Evolutionary conservation across 441 rosid genomes (phyloP).

Genomic region (Eruca vesicaria): DNA sequence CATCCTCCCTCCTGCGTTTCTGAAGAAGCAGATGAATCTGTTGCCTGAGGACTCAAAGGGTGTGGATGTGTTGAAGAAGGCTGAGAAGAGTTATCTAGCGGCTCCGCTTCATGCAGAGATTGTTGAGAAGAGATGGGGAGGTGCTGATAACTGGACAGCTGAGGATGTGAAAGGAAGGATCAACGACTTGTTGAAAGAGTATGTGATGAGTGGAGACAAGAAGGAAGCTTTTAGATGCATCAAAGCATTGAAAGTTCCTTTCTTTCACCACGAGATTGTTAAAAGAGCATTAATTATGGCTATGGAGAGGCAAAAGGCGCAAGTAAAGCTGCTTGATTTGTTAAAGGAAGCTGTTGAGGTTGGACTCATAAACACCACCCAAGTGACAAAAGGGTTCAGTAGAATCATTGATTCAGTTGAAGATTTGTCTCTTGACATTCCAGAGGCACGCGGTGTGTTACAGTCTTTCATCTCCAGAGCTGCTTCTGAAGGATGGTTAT

Average conservation of each 20-base stretch:
- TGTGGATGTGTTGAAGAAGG: slow-evolving; percentile 55
- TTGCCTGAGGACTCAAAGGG: slow-evolving; percentile 58
- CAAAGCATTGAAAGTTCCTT: slow-evolving; percentile 76
- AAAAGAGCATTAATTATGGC: slow-evolving; percentile 71
- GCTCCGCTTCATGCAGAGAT: slow-evolving; percentile 83
- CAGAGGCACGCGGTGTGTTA: slow-evolving; percentile 52
- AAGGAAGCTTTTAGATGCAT: slow-evolving; percentile 79
- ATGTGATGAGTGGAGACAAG: slow-evolving; percentile 65
- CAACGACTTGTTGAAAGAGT: slow-evolving; percentile 60
- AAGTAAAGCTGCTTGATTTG: slow-evolving; percentile 56
- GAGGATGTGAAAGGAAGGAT: slow-evolving; percentile 78
- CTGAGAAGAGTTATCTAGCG: slow-evolving; percentile 73
- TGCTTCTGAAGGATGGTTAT: slow-evolving; percentile 83
- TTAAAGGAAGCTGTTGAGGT: slow-evolving; percentile 65
- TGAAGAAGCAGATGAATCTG: slow-evolving; percentile 52
- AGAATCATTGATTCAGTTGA: slow-evolving; percentile 70
- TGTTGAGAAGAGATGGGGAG: slow-evolving; percentile 81
- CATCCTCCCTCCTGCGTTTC: slow-evolving; percentile 80
- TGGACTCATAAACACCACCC: slow-evolving; percentile 76
- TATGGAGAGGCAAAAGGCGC: slow-evolving; percentile 66
- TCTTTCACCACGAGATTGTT: slow-evolving; percentile 84
- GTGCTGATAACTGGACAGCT: slow-evolving; percentile 71
- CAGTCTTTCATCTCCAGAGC: slow-evolving; percentile 76
- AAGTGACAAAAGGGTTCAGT: slow-evolving; percentile 68
- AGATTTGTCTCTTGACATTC: slow-evolving; percentile 81